Conservation (phyloP, 495 filamentous ascomycete species). For the Lindgomyces ingoldianus region DNA sequence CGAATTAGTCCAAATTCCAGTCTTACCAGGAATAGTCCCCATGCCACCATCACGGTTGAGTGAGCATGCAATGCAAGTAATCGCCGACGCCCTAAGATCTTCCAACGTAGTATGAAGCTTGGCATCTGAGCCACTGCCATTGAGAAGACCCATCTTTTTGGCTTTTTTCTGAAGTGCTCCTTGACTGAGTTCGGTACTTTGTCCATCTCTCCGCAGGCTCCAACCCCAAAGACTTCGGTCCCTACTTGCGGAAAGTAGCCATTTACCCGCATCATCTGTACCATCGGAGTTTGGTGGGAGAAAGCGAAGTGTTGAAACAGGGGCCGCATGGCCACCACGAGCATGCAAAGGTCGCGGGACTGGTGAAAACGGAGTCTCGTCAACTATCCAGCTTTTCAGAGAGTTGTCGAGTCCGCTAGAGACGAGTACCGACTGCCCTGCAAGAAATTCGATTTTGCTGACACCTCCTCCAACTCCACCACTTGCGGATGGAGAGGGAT, state of each 20-base stretch:
- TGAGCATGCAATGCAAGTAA: constrained; percentile 86
- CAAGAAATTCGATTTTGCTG: constrained; percentile 82
- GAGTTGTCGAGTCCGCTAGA: constrained; percentile 92
- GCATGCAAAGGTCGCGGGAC: constrained; percentile 80
- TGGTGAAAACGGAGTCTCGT: constrained; percentile 80
- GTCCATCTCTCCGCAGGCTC: constrained; percentile 90
- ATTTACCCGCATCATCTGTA: constrained; percentile 85
- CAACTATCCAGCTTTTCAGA: constrained; percentile 92
- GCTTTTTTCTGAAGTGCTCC: constrained; percentile 78
- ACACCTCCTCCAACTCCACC: constrained; percentile 61
- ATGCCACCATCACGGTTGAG: constrained; percentile 93
- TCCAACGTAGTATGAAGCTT: constrained; percentile 63
- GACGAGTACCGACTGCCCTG: constrained; percentile 86
- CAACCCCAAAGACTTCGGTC: constrained; percentile 93
- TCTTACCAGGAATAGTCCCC: constrained; percentile 68
- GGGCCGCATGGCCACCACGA: constrained; percentile 82
- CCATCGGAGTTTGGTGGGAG: constrained; percentile 83
- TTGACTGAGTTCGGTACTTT: constrained; percentile 91
- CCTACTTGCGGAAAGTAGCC: constrained; percentile 84
- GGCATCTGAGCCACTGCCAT: constrained; percentile 48
- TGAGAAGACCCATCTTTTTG: constrained; percentile 74
- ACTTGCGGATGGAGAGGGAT: constrained; percentile 60
- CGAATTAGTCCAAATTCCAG: constrained; percentile 74
- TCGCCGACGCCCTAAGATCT: constrained; percentile 81
- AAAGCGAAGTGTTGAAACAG: constrained; percentile 77